Evolutionary conservation across 2,329 filamentous ascomycete species (phyloP).

Genomic region (Fusarium anthophilum): DNA sequence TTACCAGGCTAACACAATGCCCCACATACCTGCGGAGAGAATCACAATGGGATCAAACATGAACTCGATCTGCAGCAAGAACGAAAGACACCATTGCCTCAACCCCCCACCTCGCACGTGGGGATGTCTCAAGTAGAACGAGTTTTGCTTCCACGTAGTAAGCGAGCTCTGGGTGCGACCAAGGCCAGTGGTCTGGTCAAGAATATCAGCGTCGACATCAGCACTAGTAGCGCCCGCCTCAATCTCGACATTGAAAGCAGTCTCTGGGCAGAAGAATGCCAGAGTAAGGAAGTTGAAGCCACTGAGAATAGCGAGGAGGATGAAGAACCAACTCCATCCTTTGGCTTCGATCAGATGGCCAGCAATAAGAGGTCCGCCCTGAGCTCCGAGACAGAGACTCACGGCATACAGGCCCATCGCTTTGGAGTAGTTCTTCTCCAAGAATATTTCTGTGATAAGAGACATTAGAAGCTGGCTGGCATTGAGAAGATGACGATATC

Average conservation of each 20-base stretch:
- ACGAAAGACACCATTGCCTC: not conserved
- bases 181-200: not conserved
- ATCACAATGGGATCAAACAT: not conserved
- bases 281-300: not conserved
- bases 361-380: not conserved
- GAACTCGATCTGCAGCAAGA: not conserved
- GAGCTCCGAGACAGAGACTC: not conserved
- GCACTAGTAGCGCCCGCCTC: not conserved
- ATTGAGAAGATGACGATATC: rapidly evolving
- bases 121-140: not conserved
- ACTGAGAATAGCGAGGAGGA: not conserved
- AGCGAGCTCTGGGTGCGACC: not conserved
- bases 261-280: not conserved
- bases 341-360: not conserved
- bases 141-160: not conserved
- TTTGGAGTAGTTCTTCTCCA: not conserved
- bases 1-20: not conserved
- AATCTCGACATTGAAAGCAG: not conserved
- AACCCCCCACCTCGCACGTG: not conserved
- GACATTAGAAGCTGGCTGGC: rapidly evolving
- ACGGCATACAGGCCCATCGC: not conserved
- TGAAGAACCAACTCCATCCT: not conserved
- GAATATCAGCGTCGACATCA: not conserved
- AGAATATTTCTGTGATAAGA: not conserved
- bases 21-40: not conserved